Evolutionary conservation across 2,329 filamentous ascomycete genomes (phyloP), one percentile per base, ranked within the genome.

Genomic region (Acrocalymma vagum): DNA sequence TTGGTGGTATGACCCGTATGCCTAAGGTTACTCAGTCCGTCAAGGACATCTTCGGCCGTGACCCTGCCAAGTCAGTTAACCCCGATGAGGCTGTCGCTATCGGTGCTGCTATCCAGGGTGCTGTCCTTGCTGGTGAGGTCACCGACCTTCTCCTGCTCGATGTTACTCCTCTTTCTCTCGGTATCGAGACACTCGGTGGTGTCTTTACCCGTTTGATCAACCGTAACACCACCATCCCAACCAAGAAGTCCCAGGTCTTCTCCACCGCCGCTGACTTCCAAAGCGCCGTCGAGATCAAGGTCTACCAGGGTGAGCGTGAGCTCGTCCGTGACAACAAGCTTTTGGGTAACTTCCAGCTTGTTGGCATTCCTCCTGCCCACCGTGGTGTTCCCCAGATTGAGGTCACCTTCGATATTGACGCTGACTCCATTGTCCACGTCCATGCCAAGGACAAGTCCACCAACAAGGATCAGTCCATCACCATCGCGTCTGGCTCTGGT

Each of bases 1-100:
- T 97, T 40, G 93, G 93, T 85, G 93, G 93, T 78, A 96, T 96
- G 92, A 96, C 93, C 63, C 93, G 93, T 80, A 97, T 97, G 92
- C 93, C 93, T 72, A 96, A 96, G 87, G 93, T 97, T 58, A 82
- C 84, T 52, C 91, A 96, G 79, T 94, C 91, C 29, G 92, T 96
- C 73, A 96, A 96, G 87, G 85, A 79, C 79, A 92, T 96, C 72
- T 97, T 97, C 74, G 92, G 92, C 58, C 92, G 92, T 71, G 93
- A 96, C 42, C 91, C 93, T 54, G 90, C 92, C 75, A 97, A 96
- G 85, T 95, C 93, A 34, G 92, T 97, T 72, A 97, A 97, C 84
- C 93, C 93, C 46, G 93, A 97, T 61, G 93, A 97, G 83, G 93
- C 93, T 73, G 93, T 97, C 51, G 93, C 93, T 67, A 96, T 96